These are phyloP conservation scores for Entomortierella lignicola DNA, from an alignment of 192 early-diverging fungal species.

Conservation along the genomic window DNA sequence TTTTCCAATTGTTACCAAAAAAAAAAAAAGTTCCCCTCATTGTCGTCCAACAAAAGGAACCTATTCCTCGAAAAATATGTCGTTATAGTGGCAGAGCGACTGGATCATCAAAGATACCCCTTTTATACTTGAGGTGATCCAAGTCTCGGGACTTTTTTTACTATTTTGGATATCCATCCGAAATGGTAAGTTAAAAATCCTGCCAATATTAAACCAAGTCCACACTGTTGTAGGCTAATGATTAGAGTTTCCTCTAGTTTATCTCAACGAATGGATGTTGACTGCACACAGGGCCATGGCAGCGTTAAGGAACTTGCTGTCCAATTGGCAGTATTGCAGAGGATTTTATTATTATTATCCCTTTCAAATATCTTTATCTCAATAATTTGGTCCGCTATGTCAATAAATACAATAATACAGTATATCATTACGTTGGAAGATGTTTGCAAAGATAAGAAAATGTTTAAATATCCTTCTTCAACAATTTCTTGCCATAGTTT, in stretches of 20 bases:
- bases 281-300: slow-evolving; percentile 48
- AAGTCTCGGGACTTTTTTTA: no score
- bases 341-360: slow-evolving; percentile 4
- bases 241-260: no score
- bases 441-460: not conserved
- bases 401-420: no score
- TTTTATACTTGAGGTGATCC: slow-evolving; percentile 6
- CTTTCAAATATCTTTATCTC: not conserved
- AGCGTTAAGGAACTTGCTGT: slow-evolving; percentile 43
- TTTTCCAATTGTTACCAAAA: not conserved
- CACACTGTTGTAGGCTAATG: no score
- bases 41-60: not conserved
- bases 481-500: slow-evolving; percentile 34
- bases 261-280: not conserved
- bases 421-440: no score
- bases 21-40: not conserved
- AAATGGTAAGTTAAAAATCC: not conserved
- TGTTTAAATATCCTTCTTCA: slow-evolving; percentile 41
- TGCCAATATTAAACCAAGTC: not conserved
- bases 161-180: no score
- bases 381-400: not conserved
- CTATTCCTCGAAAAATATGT: no score
- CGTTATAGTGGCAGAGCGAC: not conserved
- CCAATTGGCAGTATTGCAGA: slow-evolving; percentile 42
- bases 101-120: not conserved